A percentile compares a stretch with the other conserved stretches of the same genome.
Evolutionary conservation across 805 yeast genomes (phyloP).

Genomic region (Ogataea degrootiae): DNA sequence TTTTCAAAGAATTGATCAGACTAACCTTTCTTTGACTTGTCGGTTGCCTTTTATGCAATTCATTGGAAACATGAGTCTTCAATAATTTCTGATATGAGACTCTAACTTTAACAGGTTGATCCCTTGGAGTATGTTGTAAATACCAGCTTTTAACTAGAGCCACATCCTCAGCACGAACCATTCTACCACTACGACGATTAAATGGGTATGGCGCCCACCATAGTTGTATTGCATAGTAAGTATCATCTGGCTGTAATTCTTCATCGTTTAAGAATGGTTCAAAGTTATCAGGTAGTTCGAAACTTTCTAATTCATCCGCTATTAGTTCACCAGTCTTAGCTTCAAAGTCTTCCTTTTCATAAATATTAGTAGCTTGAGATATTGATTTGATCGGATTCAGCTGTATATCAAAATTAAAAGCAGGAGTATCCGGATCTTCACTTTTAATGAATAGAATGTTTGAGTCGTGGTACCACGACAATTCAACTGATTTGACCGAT

Average conservation of each 20-base stretch:
- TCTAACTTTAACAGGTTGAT: conserved; percentile 69
- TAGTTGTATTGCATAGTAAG: conserved; percentile 57
- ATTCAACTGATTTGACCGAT: conserved; percentile 57
- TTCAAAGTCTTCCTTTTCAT: conserved; percentile 14
- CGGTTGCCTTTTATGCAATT: conserved; percentile 48
- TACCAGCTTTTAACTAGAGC: conserved; percentile 83
- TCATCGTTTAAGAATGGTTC: conserved; percentile 49
- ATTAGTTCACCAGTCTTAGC: conserved; percentile 21
- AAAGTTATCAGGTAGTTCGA: conserved; percentile 38
- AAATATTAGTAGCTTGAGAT: conserved; percentile 13
- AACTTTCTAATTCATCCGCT: conserved; percentile 35
- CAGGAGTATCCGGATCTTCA: conserved; percentile 47
- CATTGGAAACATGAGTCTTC: conserved; percentile 68
- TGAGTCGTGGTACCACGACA: conserved; percentile 64
- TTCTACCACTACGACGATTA: conserved; percentile 66
- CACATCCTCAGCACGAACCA: conserved; percentile 84
- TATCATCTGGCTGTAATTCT: conserved; percentile 41
- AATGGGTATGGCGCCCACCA: conserved; percentile 85
- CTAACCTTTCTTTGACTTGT: conserved; percentile 45
- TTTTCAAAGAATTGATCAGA: conserved; percentile 59
- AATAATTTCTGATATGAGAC: conserved; percentile 88
- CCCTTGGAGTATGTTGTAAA: conserved; percentile 52
- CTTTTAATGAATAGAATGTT: conserved; percentile 43
- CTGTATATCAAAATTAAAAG: conserved; percentile 50
- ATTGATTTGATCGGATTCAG: conserved; percentile 50